Base-by-base conservation (phyloP, 129 eudicot genomes). In the Flaveria bidentis region DNA sequence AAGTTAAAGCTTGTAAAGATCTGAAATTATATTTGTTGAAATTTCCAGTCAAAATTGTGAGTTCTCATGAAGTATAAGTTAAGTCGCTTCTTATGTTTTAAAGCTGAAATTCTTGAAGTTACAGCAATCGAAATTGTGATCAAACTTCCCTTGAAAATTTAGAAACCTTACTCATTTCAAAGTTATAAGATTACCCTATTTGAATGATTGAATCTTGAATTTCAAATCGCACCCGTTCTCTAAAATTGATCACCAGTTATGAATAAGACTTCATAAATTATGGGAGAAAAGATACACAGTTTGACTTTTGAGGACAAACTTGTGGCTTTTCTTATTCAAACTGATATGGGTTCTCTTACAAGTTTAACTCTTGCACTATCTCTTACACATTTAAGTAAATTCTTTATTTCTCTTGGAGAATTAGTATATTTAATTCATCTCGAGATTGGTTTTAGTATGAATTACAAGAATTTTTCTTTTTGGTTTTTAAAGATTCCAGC, bases 401-500 rank as follows among this genome's bases (percentile, higher is more conserved):
- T 42, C 7, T 23, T 25, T 7, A 62, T 8, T 17, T 26, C 4
- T 28, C 25, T 25, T 74, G 42, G 44, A 25, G 18, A 28, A 25
- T 60, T 26, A 25, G 23, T 33, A 58, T 23, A 18, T 28, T 30
- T 47, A 16, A 44, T 44, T 10, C 28, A 22, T 76, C 15, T 53
- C 25, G 23, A 25, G 39, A 46, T 69, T 41, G 67, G 67, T 49
- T 10, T 17, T 17, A 69, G 16, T 26, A 45, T 45, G 39, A 57
- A 52, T 33, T n/a, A 57, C 17, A 42, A 45, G 8, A 62, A 8
- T 33, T 44, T 70, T 13, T 69, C 15, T 1, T 67, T 20, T 64
- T 69, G 11, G 11, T 78, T 78, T 76, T 61, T 67, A 49, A 87
- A 91, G 97, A 85, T 90, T 61, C 79, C 88, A 26, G 95, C 92